These are phyloP conservation scores for Arthroderma sp. DNA, from an alignment of 2,329 filamentous ascomycete genomes.

Conservation along the genomic window DNA sequence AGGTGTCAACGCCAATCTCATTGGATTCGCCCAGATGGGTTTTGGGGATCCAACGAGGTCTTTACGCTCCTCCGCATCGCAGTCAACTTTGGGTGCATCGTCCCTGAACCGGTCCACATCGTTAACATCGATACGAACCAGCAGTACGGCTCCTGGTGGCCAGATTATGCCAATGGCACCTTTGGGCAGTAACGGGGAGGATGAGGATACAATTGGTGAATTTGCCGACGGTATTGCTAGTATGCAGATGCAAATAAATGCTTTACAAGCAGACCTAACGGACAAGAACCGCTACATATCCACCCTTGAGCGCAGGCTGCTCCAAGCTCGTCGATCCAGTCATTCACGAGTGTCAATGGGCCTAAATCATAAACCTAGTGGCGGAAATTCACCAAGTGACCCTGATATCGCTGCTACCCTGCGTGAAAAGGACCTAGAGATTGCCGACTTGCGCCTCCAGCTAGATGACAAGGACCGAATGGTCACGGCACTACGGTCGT, in stretches of 20 bases:
- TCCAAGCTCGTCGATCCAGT: constrained; percentile 82
- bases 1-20: constrained; percentile 70
- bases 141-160: constrained; percentile 19
- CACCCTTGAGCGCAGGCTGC: constrained; percentile 78
- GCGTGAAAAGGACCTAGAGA: constrained; percentile 84
- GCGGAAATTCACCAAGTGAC: constrained; percentile 62
- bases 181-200: constrained; percentile 38
- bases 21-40: constrained; percentile 46
- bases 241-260: constrained; percentile 68
- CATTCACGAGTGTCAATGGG: constrained; percentile 75
- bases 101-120: constrained; percentile 53
- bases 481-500: constrained; percentile 72
- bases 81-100: constrained; percentile 42
- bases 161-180: constrained; percentile 20
- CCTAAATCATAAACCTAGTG: constrained; percentile 45
- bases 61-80: constrained; percentile 55
- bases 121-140: constrained; percentile 46
- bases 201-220: constrained; percentile 65
- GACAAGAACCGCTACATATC: constrained; percentile 96
- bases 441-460: constrained; percentile 74
- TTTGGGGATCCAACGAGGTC: constrained; percentile 37
- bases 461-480: constrained; percentile 93
- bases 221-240: constrained; percentile 78
- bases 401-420: constrained; percentile 59
- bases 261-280: constrained; percentile 86